phyloP scores from a whole-genome alignment of 306 rosid genomes.

The Abrus pulchellus region DNA sequence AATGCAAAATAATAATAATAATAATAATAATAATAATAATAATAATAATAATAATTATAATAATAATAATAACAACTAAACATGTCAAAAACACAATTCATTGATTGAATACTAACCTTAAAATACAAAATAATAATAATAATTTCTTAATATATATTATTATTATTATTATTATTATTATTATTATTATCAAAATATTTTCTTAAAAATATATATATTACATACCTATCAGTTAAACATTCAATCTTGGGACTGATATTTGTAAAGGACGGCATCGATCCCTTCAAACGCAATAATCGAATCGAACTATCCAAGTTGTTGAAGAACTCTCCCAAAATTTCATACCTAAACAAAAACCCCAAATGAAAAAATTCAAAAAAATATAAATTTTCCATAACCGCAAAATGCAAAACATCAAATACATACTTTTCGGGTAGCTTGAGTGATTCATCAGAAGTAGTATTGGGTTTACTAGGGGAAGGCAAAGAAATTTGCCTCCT shows the following conservation, averaged over 20 bases:
- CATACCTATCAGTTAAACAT: slow-evolving; percentile 74
- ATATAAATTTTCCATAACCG: neutral
- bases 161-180: too few relatives aligned
- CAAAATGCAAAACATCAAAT: neutral
- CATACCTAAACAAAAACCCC: slow-evolving; percentile 61
- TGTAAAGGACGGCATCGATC: slow-evolving; percentile 54
- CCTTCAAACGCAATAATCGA: slow-evolving; percentile 59
- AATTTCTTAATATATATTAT: too few relatives aligned
- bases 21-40: too few relatives aligned
- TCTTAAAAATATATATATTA: neutral
- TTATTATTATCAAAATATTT: too few relatives aligned
- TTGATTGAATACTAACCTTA: neutral
- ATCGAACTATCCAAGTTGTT: slow-evolving; percentile 68
- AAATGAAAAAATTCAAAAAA: neutral
- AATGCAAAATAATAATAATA: too few relatives aligned
- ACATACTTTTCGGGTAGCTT: slow-evolving; percentile 69
- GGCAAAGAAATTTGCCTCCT: slow-evolving; percentile 53
- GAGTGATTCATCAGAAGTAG: neutral
- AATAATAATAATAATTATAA: too few relatives aligned
- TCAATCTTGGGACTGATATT: slow-evolving; percentile 63
- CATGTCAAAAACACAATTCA: slow-evolving; percentile 13
- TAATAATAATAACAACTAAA: neutral
- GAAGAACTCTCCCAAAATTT: slow-evolving; percentile 62
- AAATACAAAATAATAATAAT: too few relatives aligned
- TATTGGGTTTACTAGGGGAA: slow-evolving; percentile 45